Evolutionary conservation across 495 filamentous ascomycete species (phyloP).

Genomic region (Penicillium egyptiacum): DNA sequence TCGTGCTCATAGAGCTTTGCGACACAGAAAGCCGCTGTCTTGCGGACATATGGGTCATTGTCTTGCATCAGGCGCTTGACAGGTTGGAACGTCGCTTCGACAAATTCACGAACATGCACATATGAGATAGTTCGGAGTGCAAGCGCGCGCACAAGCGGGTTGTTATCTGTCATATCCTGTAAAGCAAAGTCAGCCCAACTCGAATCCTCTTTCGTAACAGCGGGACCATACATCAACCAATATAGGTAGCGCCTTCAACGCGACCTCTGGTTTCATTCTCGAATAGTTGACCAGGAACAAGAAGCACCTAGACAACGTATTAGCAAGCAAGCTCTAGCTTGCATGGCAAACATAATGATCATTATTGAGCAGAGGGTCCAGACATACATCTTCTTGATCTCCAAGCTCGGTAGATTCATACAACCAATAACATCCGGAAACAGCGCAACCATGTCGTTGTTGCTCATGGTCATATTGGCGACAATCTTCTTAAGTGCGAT

Average conservation of each 20-base stretch:
- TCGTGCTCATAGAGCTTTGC: conserved; percentile 98
- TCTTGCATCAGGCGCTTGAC: conserved; percentile 84
- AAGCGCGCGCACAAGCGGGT: conserved; percentile 89
- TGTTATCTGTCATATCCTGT: conserved; percentile 91
- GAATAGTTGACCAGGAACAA: conserved; percentile 97
- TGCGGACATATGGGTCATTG: conserved; percentile 92
- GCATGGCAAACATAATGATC: neutral
- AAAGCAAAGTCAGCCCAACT: conserved; percentile 7
- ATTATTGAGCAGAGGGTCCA: conserved; percentile 8
- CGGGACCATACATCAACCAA: conserved; percentile 67
- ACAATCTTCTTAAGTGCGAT: conserved; percentile 99
- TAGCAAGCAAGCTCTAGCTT: conserved; percentile 15
- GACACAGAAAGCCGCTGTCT: conserved; percentile 94
- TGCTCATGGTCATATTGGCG: conserved; percentile 99
- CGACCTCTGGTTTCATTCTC: conserved; percentile 89
- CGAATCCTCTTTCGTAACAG: neutral
- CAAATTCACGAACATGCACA: conserved; percentile 94
- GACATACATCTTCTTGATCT: conserved; percentile 99
- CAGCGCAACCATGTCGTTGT: conserved; percentile 98
- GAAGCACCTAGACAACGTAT: conserved; percentile 72
- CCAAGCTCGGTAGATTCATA: conserved; percentile 90
- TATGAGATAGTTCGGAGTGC: conserved; percentile 96
- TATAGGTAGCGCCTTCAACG: conserved; percentile 87
- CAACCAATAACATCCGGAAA: conserved; percentile 94
- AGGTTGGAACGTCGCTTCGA: conserved; percentile 83